Percentiles rank a stretch among this genome's conserved stretches.
These are phyloP conservation scores for Glonium stellatum DNA, from an alignment of 495 filamentous ascomycete genomes.

Conservation along the genomic window DNA sequence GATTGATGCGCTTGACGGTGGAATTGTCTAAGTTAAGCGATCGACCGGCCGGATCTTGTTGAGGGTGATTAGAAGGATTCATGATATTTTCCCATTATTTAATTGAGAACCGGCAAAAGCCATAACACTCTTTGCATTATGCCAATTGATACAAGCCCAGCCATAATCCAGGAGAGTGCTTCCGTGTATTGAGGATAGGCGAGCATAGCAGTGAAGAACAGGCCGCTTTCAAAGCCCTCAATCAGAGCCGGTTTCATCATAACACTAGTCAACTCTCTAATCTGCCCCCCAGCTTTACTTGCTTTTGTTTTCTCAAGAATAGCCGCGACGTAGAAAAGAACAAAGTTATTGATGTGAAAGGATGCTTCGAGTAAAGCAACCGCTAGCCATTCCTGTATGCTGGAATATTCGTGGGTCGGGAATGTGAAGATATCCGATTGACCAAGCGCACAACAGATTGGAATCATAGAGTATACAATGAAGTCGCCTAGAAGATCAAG, in stretches of 20 bases:
- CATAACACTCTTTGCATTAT: background rate
- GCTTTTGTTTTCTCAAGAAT: conserved; percentile 23
- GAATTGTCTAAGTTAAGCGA: too few relatives aligned
- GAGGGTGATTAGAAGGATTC: too few relatives aligned
- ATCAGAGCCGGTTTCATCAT: conserved; percentile 36
- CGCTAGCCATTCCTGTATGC: conserved; percentile 11
- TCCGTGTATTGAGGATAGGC: conserved; percentile 18
- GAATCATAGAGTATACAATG: conserved; percentile 33
- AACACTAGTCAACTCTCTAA: conserved; percentile 35
- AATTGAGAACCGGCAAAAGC: background rate
- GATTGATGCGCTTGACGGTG: too few relatives aligned
- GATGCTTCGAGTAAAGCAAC: conserved; percentile 30
- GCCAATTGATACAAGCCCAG: background rate
- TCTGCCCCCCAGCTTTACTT: background rate
- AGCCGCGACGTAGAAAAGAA: conserved; percentile 35
- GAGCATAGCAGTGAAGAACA: conserved; percentile 36
- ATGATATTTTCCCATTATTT: background rate
- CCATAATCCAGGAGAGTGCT: conserved; percentile 1
- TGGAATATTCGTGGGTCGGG: background rate
- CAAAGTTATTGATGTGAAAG: conserved; percentile 38
- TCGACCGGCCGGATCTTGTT: too few relatives aligned
- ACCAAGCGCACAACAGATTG: conserved; percentile 19
- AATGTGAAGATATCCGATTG: background rate
- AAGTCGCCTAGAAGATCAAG: conserved; percentile 35
- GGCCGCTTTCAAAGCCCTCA: conserved; percentile 33